Evolutionary conservation across 257 asterid genomes (phyloP), one percentile per base, ranked within the genome.

Genomic region (Echium plantagineum): DNA sequence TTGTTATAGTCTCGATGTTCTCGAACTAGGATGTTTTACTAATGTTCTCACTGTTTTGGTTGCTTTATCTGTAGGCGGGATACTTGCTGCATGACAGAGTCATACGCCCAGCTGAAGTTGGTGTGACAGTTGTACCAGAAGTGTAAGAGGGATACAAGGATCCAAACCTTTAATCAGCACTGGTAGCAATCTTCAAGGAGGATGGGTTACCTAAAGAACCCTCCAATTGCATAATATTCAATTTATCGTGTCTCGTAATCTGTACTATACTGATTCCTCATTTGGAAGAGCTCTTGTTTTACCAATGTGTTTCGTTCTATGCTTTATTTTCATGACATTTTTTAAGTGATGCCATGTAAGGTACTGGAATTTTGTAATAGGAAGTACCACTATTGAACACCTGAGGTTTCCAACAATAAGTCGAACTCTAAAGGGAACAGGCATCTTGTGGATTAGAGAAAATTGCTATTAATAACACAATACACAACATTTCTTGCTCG

Each of bases 81-180:
- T 89, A 88, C 72, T 64, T 57, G 65, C 73, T 88, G 69, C 90
- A 88, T 46, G 94, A 88, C 63, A 81, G 96, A 48, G 72, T 88
- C 53, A 72, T 88, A 63, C 78, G 96, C 67, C 96, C 96, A 47
- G 96, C 96, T 20, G 96, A 88, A 72, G 96, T 88, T 61, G 96
- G 96, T 48, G 96, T 88, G 58, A 80, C 93, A 2, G 80, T 57
- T 52, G 76, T 82, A 6, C 73, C 61, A 17, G 76, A 75, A 58
- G 66, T 64, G 18, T 65, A 61, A 59, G 60, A 76, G 52, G 69
- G 74, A 64, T 81, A 73, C 17, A 71, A 70, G 21, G 53, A 55
- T 57, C 66, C 1, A 72, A 77, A 55, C 70, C 74, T 55, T 70
- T 65, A 74, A 52, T 17, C 42, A 60, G 31, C 47, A 9, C 64